phyloP scores from a whole-genome alignment of 371 early-diverging fungal genomes.

The Apophysomyces sp. region DNA sequence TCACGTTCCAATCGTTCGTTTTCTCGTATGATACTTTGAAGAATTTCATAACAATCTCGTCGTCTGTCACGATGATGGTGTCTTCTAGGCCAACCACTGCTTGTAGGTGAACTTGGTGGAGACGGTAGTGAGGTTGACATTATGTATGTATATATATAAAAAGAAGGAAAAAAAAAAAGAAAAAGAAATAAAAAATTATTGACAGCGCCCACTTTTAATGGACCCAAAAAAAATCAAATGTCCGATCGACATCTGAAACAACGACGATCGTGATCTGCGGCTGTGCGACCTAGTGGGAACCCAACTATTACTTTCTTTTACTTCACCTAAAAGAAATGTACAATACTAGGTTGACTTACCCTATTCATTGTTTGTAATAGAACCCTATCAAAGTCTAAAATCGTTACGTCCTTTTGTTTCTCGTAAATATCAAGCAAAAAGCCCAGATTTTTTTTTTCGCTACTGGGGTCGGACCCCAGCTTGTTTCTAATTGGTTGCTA shows the following conservation, averaged over 20 bases:
- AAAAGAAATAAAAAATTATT: neutral
- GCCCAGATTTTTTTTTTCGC: too few relatives aligned
- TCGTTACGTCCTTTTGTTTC: too few relatives aligned
- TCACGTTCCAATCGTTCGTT: constrained; percentile 31
- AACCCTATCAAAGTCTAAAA: too few relatives aligned
- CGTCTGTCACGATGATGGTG: constrained; percentile 32
- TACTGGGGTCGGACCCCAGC: too few relatives aligned
- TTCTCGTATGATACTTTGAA: constrained; percentile 40
- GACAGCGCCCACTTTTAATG: neutral
- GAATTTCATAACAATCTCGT: constrained; percentile 31
- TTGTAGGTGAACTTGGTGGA: neutral
- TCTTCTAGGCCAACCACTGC: neutral
- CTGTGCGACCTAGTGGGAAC: neutral
- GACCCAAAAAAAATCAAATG: constrained; percentile 2
- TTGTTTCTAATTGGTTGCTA: too few relatives aligned
- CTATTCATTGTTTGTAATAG: too few relatives aligned
- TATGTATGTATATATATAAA: neutral
- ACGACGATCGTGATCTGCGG: constrained; percentile 1
- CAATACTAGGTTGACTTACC: too few relatives aligned
- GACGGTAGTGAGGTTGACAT: constrained; percentile 4
- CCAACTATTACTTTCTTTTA: too few relatives aligned
- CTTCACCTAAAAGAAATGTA: too few relatives aligned
- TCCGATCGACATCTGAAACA: constrained; percentile 1
- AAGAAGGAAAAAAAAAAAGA: neutral
- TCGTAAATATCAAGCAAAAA: too few relatives aligned